A percentile compares a stretch with the other conserved stretches of the same genome.
Evolutionary conservation across 306 rosid genomes (phyloP).

Genomic region (Arachis hypogaea): DNA sequence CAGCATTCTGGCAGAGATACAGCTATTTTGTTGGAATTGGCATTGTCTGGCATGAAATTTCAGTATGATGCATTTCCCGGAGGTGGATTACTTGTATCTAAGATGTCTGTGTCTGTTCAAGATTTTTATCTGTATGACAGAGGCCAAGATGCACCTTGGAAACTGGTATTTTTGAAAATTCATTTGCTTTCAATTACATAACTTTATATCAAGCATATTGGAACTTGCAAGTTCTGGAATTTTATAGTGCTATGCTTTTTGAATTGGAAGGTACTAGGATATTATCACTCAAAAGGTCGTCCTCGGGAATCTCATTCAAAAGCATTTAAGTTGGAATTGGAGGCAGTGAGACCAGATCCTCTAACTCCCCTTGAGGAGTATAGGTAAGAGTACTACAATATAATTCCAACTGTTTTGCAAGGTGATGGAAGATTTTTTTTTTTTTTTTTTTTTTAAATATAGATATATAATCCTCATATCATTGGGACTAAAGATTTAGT

Average conservation of each 20-base stretch:
- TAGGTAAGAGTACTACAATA: constrained; percentile 54
- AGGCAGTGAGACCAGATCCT: constrained; percentile 97
- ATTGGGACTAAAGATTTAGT: constrained; percentile 13
- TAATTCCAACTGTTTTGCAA: constrained; percentile 2
- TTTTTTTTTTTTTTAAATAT: neutral
- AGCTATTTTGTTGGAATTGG: constrained; percentile 63
- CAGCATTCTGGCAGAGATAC: constrained; percentile 65
- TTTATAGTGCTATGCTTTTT: constrained; percentile 38
- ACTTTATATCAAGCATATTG: constrained; percentile 25
- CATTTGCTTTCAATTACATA: constrained; percentile 20
- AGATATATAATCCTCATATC: neutral
- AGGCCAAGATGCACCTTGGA: constrained; percentile 94
- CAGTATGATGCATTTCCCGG: constrained; percentile 74
- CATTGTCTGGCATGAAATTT: constrained; percentile 69
- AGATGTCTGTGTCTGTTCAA: constrained; percentile 74
- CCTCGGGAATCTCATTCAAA: constrained; percentile 85
- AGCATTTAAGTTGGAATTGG: constrained; percentile 91
- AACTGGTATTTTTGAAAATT: constrained; percentile 58
- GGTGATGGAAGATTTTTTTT: constrained; percentile 15
- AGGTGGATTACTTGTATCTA: constrained; percentile 76
- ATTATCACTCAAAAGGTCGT: constrained; percentile 81
- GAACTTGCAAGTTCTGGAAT: constrained; percentile 34
- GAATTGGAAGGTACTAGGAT: constrained; percentile 74
- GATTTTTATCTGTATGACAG: constrained; percentile 77
- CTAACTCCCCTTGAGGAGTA: constrained; percentile 93